Conservation (phyloP, 257 asterid species). For the Solanum etuberosum region DNA sequence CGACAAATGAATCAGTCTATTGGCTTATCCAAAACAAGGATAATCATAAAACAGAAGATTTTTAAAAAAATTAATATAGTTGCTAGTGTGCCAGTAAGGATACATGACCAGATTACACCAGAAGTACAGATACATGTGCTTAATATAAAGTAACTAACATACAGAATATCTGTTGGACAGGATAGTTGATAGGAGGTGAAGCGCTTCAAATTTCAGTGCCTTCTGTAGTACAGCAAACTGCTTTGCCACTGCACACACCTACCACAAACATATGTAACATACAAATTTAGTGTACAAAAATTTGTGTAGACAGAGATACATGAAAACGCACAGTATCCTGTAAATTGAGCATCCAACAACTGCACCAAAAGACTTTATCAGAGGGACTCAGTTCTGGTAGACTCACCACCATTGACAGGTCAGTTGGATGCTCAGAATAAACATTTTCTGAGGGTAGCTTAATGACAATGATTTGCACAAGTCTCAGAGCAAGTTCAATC, state of each 20-base stretch:
- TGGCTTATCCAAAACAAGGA: neutral
- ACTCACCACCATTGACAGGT: constrained; percentile 65
- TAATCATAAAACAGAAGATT: neutral
- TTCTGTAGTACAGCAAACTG: constrained; percentile 70
- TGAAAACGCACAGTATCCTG: neutral
- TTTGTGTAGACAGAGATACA: neutral
- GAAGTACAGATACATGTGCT: neutral
- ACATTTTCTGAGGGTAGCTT: constrained; percentile 55
- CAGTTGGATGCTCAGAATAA: constrained; percentile 34
- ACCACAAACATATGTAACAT: constrained; percentile 8
- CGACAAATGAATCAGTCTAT: neutral
- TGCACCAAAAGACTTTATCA: neutral
- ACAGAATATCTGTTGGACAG: constrained; percentile 63
- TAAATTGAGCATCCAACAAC: constrained; percentile 3
- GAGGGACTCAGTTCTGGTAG: neutral
- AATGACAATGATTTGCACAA: constrained; percentile 52
- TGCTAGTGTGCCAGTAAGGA: neutral
- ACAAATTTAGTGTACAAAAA: neutral
- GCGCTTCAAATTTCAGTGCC: constrained; percentile 79
- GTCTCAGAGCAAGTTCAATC: constrained; percentile 58
- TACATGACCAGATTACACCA: neutral
- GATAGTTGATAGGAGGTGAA: constrained; percentile 61
- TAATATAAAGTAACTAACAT: constrained; percentile 9
- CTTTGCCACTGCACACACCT: constrained; percentile 72
- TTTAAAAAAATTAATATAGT: neutral